Conservation (phyloP, 306 rosid genomes). For the Dryas alaskensis region DNA sequence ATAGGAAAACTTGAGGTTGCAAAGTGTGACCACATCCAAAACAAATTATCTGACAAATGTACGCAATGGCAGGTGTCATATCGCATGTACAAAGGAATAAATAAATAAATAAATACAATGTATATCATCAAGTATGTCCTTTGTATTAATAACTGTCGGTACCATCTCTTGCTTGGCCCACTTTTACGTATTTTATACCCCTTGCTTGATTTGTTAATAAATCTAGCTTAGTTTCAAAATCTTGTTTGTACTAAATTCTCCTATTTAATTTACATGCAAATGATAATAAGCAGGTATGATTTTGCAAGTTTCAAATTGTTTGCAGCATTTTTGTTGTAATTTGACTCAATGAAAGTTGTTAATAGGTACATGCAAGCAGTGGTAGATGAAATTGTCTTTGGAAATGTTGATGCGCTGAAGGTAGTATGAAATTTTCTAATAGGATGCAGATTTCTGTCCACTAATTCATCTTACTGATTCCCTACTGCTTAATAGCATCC, state of each 20-base stretch:
- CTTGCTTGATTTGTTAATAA: neutral
- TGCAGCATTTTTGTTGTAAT: neutral
- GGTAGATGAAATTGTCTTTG: conserved; percentile 80
- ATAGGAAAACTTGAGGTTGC: neutral
- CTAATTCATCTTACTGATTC: conserved; percentile 30
- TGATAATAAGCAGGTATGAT: neutral
- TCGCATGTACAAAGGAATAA: no score
- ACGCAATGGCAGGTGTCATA: neutral
- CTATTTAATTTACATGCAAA: neutral
- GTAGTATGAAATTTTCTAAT: conserved; percentile 34
- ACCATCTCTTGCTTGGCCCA: neutral
- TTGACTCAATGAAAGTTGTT: conserved; percentile 20
- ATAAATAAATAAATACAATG: no score
- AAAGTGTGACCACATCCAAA: neutral
- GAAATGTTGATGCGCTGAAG: conserved; percentile 65
- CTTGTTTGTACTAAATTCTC: neutral
- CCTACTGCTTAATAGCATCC: conserved; percentile 66
- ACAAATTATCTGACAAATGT: neutral
- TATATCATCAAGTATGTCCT: neutral
- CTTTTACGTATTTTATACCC: neutral
- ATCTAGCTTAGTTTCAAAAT: neutral
- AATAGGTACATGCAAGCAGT: conserved; percentile 97
- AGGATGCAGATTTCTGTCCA: conserved; percentile 6
- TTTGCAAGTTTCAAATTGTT: neutral
- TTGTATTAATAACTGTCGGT: neutral